Base-by-base conservation (phyloP, 2,329 filamentous ascomycete genomes). In the Clarireedia paspali region DNA sequence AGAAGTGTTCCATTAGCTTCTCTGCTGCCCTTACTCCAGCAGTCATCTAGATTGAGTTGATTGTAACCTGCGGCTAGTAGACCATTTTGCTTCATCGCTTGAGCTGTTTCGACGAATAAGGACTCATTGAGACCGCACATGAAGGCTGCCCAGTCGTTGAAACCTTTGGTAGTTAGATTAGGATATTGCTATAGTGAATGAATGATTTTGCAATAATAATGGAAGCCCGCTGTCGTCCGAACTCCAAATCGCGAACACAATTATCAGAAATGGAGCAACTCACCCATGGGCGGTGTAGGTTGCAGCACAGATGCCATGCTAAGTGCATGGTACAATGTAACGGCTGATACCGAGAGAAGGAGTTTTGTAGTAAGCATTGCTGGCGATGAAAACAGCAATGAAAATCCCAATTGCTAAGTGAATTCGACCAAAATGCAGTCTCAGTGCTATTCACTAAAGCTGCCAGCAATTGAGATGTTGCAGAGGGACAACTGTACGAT, bases 11-110 rank as follows among this genome's bases (percentile, higher is more conserved):
- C 71, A 7, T 72, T 67, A 0, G 72, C 76, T 10, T 60, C 67
- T 20, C 66, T 63, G 55, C 79, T 62, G 58, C 77, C 73, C 48
- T 73, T 62, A 12, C 73, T 75, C 79, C 78, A 87, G 70, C 82
- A 85, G 65, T 87, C 83, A 63, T 86, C 82, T 53, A 82, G 75
- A 56, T 82, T 82, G 59, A 84, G 75, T 49, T 82, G 80, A 26
- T 75, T 68, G 63, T 83, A 83, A 4, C 80, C 80, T 9, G 73
- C 73, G 40, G 76, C 75, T 59, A 75, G 71, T 6, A 79, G 69
- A 5, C 75, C 79, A 4, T 75, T 69, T 6, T 73, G 69, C 24
- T 79, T 70, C 56, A 81, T 77, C 17, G 73, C 67, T 40, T 77
- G 70, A 2, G 76, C 76, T 0, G 75, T 77, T 6, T 74, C 67